These are phyloP conservation scores for Termitomyces sp. DNA, from an alignment of 768 basidiomycete genomes.

Conservation along the genomic window DNA sequence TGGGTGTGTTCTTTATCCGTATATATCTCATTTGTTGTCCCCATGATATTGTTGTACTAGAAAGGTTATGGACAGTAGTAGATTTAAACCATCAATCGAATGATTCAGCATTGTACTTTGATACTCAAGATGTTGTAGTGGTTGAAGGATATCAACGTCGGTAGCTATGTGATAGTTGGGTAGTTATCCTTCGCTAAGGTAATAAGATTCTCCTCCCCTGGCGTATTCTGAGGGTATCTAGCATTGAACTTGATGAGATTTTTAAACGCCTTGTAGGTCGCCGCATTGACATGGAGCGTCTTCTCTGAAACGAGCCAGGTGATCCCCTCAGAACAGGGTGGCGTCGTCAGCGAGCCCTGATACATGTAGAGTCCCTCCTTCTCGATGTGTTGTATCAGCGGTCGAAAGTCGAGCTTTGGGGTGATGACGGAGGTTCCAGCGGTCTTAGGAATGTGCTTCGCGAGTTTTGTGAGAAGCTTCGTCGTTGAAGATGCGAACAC, in stretches of 20 bases:
- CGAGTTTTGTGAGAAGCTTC: conserved; percentile 1
- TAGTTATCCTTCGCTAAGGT: conserved; percentile 1
- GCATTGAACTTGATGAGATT: conserved; percentile 8
- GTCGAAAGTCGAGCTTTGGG: neutral
- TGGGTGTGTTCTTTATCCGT: neutral
- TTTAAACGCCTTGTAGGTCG: conserved; percentile 5
- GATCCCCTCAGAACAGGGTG: conserved; percentile 7
- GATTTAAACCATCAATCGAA: neutral
- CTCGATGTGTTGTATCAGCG: neutral
- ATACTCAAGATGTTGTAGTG: neutral
- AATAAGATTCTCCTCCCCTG: conserved; percentile 5
- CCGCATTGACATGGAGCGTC: neutral
- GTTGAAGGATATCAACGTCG: neutral
- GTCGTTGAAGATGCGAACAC: neutral
- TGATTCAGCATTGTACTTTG: neutral
- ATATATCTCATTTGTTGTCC: neutral
- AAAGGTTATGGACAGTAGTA: neutral
- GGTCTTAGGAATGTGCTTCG: neutral
- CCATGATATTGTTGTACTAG: neutral
- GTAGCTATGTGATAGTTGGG: neutral
- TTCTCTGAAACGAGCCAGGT: conserved; percentile 5
- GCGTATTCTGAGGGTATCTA: conserved; percentile 9
- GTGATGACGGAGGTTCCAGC: neutral
- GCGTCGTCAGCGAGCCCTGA: conserved; percentile 11
- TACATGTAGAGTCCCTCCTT: neutral